Evolutionary conservation across 23 red algal species (phyloP).

Genomic region (Agarophyton chilense): DNA sequence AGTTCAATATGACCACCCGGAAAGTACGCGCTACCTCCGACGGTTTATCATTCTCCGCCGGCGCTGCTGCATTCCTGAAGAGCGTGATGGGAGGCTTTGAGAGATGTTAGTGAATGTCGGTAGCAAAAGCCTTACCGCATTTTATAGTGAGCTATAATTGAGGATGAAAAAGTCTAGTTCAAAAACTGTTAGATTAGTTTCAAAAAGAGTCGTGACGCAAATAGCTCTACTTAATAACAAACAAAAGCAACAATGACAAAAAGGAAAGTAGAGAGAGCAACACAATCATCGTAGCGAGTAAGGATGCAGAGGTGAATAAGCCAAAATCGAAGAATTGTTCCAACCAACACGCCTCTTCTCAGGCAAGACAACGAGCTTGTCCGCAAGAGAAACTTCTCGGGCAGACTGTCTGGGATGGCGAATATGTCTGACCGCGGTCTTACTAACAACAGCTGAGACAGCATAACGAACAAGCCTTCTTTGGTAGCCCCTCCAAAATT

Average conservation of each 20-base stretch:
- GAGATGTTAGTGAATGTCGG: no score
- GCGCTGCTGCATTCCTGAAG: no score
- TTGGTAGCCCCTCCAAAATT: constrained; percentile 65
- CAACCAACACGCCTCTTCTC: not conserved
- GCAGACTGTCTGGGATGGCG: not conserved
- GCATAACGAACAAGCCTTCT: constrained; percentile 32
- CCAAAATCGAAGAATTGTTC: not conserved
- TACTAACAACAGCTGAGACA: constrained; percentile 38
- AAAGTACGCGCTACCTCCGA: no score
- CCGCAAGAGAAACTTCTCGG: not conserved
- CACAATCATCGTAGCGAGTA: not conserved
- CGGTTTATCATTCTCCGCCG: no score
- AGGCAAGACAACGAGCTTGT: not conserved
- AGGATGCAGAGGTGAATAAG: not conserved
- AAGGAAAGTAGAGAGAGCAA: not conserved
- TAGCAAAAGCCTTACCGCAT: no score
- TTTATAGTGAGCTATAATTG: no score
- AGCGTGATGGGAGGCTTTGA: no score
- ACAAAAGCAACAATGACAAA: no score
- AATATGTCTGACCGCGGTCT: constrained; percentile 34
- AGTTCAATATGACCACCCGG: not conserved
- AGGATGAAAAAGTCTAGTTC: no score
- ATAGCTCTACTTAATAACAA: no score
- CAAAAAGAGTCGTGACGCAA: no score
- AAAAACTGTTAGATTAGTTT: no score